These are phyloP conservation scores for Hydnomerulius pinastri DNA, from an alignment of 768 basidiomycete species.

Conservation along the genomic window DNA sequence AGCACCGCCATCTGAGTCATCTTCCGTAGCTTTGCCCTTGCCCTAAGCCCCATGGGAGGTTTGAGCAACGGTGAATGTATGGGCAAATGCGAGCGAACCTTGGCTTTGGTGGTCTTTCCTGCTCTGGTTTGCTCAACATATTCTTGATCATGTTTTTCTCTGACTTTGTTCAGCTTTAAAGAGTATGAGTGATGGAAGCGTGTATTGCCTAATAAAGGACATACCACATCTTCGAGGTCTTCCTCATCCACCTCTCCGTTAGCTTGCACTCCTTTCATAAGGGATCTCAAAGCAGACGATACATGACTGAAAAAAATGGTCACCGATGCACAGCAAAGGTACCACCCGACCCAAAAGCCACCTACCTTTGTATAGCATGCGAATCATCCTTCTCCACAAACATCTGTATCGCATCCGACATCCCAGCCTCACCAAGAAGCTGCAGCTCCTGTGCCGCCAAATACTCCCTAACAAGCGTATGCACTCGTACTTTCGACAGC, in stretches of 20 bases:
- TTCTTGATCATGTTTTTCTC: conserved; percentile 66
- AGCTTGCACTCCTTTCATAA: conserved; percentile 71
- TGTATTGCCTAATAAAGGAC: conserved; percentile 19
- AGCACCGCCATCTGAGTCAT: conserved; percentile 51
- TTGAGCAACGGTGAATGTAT: background rate
- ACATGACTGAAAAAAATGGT: conserved; percentile 67
- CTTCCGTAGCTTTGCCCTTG: conserved; percentile 52
- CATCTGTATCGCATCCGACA: conserved; percentile 92
- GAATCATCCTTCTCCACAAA: conserved; percentile 98
- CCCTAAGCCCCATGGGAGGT: conserved; percentile 33
- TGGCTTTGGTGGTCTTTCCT: conserved; percentile 42
- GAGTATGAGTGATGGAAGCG: background rate
- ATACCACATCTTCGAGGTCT: conserved; percentile 71
- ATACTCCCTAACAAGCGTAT: conserved; percentile 89
- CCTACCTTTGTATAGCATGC: conserved; percentile 86
- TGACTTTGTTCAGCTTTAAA: conserved; percentile 64
- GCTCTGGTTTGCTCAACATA: conserved; percentile 50
- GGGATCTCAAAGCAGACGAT: conserved; percentile 49
- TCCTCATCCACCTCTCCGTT: conserved; percentile 70
- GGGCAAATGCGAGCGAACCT: conserved; percentile 34
- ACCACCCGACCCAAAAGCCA: conserved; percentile 12
- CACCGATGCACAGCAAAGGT: background rate
- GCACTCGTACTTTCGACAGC: conserved; percentile 79
- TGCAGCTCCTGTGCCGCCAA: conserved; percentile 91
- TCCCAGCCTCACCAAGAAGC: conserved; percentile 83